These are phyloP conservation scores for Nicotiana tabacum DNA, from an alignment of 257 asterid genomes.

Conservation along the genomic window DNA sequence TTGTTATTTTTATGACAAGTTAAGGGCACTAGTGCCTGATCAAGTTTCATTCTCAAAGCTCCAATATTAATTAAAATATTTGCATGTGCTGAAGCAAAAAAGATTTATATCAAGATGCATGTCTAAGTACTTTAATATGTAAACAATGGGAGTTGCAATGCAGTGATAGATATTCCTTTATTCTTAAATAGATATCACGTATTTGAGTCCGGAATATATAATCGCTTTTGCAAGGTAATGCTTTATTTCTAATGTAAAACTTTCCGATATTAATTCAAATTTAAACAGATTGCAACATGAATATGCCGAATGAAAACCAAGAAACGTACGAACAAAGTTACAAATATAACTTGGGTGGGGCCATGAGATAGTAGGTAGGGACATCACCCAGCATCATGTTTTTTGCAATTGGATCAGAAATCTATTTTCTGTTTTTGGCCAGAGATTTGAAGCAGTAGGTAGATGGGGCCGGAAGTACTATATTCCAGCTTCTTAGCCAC, in stretches of 20 bases:
- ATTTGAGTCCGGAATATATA: too few relatives aligned
- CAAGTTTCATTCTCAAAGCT: background rate
- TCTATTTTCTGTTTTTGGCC: background rate
- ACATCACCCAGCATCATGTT: background rate
- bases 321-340: too few relatives aligned
- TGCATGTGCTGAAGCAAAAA: background rate
- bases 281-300: too few relatives aligned
- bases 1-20: background rate
- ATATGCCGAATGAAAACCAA: too few relatives aligned
- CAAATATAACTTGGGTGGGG: background rate
- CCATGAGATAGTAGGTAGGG: background rate
- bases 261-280: too few relatives aligned
- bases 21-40: background rate
- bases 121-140: too few relatives aligned
- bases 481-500: background rate
- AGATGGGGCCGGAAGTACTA: background rate
- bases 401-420: background rate
- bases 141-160: too few relatives aligned
- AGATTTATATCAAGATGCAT: background rate
- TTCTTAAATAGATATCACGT: too few relatives aligned
- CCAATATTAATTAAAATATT: background rate
- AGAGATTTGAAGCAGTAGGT: background rate
- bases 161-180: fast-evolving
- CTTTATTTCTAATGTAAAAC: too few relatives aligned
- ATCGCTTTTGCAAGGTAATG: too few relatives aligned